Base-by-base conservation (phyloP, 768 basidiomycete genomes). In the Amanita phalloides region DNA sequence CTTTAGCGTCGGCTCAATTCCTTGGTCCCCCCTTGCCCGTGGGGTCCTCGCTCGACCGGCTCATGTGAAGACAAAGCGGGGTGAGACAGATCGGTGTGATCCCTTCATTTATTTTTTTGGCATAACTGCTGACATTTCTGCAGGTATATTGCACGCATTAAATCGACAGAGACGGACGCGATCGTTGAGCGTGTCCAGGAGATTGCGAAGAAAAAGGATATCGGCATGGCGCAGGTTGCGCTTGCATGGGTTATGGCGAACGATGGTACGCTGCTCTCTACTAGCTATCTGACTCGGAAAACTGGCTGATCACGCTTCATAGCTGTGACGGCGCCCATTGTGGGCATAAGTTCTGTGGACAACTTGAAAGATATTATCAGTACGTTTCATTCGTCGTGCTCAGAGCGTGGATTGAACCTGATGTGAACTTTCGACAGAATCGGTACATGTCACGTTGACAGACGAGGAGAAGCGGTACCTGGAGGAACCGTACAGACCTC, bases 11-110 rank as follows among this genome's bases (percentile, higher is more conserved):
- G 79, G 78, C 0, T 63, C 71, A 25, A 80, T 81, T 48, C 78
- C 79, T 2, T 83, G 79, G 78, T 78, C 75, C 5, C 78, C 81
- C 0, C 66, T 82, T 20, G 78, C 72, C 1, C 67, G 76, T 5
- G 81, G 81, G 1, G 57, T 76, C 6, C 64, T 79, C n/a, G 70
- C 75, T 25, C 71, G 77, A 21, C 76, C 77, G 1, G 51, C 69
- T 17, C 54, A 55, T 4, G 64, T 69, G 42, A 62, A 69, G 47
- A 42, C 48, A 14, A 38, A 14, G 3, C 48, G 48, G 2, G 9
- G 36, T n/a, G 30, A 49, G 23, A 9, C 7, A n/a, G 48, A 49
- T 14, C 11, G 2, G 48, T 39, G 6, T 3, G 37, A 33, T 33
- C 3, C 11, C 1, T 28, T 28, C 7, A 28, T 33, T 38, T n/a